Evolutionary conservation across 2,329 filamentous ascomycete species (phyloP), one percentile per base, ranked within the genome.

Genomic region (Ophiostoma fasciatum): DNA sequence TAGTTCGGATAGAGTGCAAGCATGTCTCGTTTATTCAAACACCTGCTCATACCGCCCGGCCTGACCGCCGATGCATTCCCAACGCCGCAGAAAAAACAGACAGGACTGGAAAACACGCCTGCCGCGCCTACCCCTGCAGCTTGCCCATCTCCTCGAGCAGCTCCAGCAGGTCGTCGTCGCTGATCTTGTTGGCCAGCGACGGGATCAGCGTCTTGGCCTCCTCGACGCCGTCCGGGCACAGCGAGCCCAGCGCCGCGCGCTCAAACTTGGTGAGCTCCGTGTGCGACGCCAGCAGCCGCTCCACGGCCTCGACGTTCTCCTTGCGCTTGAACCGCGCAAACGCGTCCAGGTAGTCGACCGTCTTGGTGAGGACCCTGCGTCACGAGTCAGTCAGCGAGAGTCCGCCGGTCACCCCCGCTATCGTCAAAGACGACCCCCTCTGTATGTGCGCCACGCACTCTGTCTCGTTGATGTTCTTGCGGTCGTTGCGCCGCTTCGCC

Each of bases 171-270:
- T 93, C 83, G 25, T 84, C 81, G 54, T 96, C 88, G 42, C 71
- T 71, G 51, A 96, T 92, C 62, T 98, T 98, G 57, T 85, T 78
- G 48, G 77, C 70, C 34, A 98, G 59, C 39, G 73, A 94, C 1
- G 90, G 92, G 44, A 98, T 93, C 40, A 98, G 68, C 8, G 84
- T 94, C 62, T 94, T 94, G 42, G 90, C 90, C 61, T 98, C 92
- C 53, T 98, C 90, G 40, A 84, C 80, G 30, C 77, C 80, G 50
- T 93, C 87, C 54, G 87, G 94, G 58, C 85, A 94, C 27, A 98
- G 66, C 22, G 83, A 93, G 23, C 85, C 88, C 44, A 96, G 67
- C 61, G 94, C 84, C 30, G 84, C 87, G 50, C 84, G 74, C 68
- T 98, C 90, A 55, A 96, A 96, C 56, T 85, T 82, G 51, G 83